Conservation (phyloP, 176 grass and related monocot genomes). For the Triticum aestivum region IWGSC_CS_RefSeq_v2.1 NC_057812.1:624075254-624075753, state of each 20-base stretch:
- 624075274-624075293: no score
- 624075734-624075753: background rate
- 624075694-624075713: background rate
- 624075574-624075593: background rate
- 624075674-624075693: background rate
- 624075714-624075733: background rate
- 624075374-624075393: no score
- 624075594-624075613: background rate
- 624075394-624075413: background rate
- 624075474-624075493: conserved; percentile 7
- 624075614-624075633: background rate
- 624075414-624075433: background rate
- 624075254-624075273: no score
- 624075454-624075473: background rate
- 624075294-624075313: no score
- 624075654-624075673: background rate
- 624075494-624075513: background rate
- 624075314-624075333: no score
- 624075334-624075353: no score
- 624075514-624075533: background rate
- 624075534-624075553: conserved; percentile 30
- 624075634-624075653: no score
- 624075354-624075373: no score
- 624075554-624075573: conserved; percentile 2
- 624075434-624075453: background rate